Conservation (phyloP, 2,329 filamentous ascomycete species). For the Septoria petroselini region DNA sequence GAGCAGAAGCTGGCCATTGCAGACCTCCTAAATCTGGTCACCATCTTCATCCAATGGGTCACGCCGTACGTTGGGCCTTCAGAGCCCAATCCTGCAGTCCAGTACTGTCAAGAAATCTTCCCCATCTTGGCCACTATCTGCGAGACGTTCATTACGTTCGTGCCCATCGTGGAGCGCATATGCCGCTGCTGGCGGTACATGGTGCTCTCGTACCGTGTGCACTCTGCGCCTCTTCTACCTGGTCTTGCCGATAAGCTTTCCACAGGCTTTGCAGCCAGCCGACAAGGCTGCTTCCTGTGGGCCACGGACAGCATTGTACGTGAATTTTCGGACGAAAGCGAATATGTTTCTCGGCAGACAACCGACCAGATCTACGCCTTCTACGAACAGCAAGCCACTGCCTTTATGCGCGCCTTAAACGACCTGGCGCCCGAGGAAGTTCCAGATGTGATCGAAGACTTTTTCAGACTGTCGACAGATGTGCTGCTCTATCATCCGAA, state of each 20-base stretch:
- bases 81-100: slow-evolving; percentile 83
- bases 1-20: slow-evolving; percentile 82
- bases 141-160: slow-evolving; percentile 79
- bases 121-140: slow-evolving; percentile 81
- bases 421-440: slow-evolving; percentile 75
- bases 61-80: slow-evolving; percentile 70
- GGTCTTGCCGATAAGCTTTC: slow-evolving; percentile 85
- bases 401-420: slow-evolving; percentile 84
- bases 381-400: slow-evolving; percentile 88
- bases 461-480: slow-evolving; percentile 89
- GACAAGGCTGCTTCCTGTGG: slow-evolving; percentile 98
- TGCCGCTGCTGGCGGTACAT: slow-evolving; percentile 96
- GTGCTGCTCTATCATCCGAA: slow-evolving; percentile 90
- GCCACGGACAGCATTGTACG: slow-evolving; percentile 90
- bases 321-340: slow-evolving; percentile 88
- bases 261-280: slow-evolving; percentile 76
- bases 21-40: slow-evolving; percentile 90
- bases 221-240: slow-evolving; percentile 79
- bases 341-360: slow-evolving; percentile 76
- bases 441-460: slow-evolving; percentile 88
- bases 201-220: slow-evolving; percentile 90
- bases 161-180: slow-evolving; percentile 86
- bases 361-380: slow-evolving; percentile 88
- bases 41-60: slow-evolving; percentile 77
- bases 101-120: slow-evolving; percentile 94